A percentile compares a stretch with the other conserved stretches of the same genome.
phyloP scores from a whole-genome alignment of 108 stramenopile species.

The Nitzschia sp. region DNA sequence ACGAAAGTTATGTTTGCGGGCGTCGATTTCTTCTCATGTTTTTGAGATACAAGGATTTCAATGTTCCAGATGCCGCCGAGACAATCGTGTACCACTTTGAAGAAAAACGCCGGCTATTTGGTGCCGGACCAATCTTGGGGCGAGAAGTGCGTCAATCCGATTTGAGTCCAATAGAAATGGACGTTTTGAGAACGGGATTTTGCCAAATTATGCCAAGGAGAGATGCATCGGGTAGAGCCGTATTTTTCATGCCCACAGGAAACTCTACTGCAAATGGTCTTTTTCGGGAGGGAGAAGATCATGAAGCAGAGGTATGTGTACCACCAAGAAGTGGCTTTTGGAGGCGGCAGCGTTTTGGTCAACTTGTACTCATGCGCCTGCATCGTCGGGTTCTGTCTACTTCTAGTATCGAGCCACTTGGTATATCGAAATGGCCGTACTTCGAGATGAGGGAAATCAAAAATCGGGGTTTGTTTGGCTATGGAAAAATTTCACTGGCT shows the following conservation, averaged over 20 bases:
- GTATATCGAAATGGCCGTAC: conserved; percentile 2
- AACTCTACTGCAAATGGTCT: background rate
- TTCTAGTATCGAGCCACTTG: conserved; percentile 7
- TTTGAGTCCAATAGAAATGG: background rate
- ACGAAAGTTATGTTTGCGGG: conserved; percentile 21
- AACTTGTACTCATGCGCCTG: too few relatives aligned
- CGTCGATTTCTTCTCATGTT: conserved; percentile 44
- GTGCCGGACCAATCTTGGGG: conserved; percentile 22
- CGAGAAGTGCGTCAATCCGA: conserved; percentile 17
- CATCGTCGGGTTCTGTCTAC: too few relatives aligned
- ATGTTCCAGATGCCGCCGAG: conserved; percentile 26
- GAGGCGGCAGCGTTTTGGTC: background rate
- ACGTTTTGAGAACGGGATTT: conserved; percentile 18
- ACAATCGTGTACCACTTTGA: conserved; percentile 37
- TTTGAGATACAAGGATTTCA: conserved; percentile 41
- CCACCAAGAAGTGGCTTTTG: too few relatives aligned
- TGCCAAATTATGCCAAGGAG: conserved; percentile 17
- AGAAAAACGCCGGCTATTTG: conserved; percentile 27
- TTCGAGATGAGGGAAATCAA: conserved; percentile 22
- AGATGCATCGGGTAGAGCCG: conserved; percentile 23
- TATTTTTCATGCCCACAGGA: conserved; percentile 14
- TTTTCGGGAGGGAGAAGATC: conserved; percentile 5
- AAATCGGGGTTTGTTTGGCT: conserved; percentile 28
- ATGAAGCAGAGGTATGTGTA: conserved; percentile 2
- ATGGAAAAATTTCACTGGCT: background rate